These are phyloP conservation scores for Fusarium begoniae DNA, from an alignment of 2,329 filamentous ascomycete species.

Conservation along the genomic window DNA sequence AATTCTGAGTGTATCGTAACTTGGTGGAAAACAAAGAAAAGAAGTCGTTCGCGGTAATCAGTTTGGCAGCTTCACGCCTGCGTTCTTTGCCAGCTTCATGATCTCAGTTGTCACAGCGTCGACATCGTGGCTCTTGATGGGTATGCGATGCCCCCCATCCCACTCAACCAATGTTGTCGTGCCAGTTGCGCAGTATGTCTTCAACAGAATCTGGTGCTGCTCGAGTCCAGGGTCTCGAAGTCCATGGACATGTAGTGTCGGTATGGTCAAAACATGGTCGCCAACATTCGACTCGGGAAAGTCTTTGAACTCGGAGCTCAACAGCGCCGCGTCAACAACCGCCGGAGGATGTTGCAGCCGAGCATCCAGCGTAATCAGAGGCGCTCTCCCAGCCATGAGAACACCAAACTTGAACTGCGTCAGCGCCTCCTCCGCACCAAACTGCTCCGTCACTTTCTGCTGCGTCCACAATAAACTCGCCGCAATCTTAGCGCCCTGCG, in stretches of 20 bases:
- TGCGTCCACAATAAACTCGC: conserved; percentile 69
- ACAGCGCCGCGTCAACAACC: conserved; percentile 35
- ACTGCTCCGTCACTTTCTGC: conserved; percentile 60
- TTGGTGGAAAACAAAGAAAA: too few species aligned
- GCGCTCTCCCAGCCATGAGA: conserved; percentile 48
- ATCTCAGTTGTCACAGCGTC: conserved; percentile 47
- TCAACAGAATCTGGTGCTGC: conserved; percentile 58
- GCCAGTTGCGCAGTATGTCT: conserved; percentile 66
- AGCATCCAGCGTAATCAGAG: conserved; percentile 44
- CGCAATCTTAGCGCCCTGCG: conserved; percentile 71
- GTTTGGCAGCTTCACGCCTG: neutral
- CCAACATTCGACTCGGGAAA: conserved; percentile 60
- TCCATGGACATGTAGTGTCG: conserved; percentile 55
- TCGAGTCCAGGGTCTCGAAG: conserved; percentile 69
- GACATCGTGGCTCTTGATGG: conserved; percentile 74
- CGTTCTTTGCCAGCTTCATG: conserved; percentile 36
- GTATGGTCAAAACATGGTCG: conserved; percentile 44
- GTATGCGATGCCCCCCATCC: conserved; percentile 77
- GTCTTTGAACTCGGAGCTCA: conserved; percentile 40
- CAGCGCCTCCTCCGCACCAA: conserved; percentile 37
- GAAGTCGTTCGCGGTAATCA: too few species aligned
- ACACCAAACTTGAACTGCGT: conserved; percentile 49
- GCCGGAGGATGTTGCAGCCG: conserved; percentile 64
- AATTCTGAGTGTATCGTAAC: too few species aligned
- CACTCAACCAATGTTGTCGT: conserved; percentile 72